These are phyloP conservation scores for Thielaviopsis musarum DNA, from an alignment of 2,329 filamentous ascomycete genomes.

Conservation along the genomic window DNA sequence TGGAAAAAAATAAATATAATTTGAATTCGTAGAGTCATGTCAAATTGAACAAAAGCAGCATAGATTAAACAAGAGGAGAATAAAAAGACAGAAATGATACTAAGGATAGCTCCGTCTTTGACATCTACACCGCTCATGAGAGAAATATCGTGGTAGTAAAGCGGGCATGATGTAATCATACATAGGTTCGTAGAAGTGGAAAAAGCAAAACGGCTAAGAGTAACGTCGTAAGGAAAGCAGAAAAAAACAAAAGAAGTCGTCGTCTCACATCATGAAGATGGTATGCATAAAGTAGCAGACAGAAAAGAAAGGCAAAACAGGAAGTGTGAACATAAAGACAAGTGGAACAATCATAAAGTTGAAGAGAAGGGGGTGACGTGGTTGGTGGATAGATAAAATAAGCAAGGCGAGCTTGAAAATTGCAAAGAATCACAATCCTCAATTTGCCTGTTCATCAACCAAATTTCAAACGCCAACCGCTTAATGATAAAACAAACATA, in stretches of 20 bases:
- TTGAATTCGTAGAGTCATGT: background rate
- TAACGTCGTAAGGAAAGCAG: conserved; percentile 15
- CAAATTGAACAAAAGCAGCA: background rate
- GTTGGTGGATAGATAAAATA: too few species aligned
- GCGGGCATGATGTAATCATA: conserved; percentile 5
- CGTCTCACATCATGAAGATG: background rate
- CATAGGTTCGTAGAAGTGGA: conserved; percentile 11
- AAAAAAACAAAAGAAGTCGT: conserved; percentile 11
- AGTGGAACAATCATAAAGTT: background rate
- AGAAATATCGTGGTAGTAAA: background rate
- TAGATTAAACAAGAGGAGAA: background rate
- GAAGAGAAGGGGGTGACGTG: background rate
- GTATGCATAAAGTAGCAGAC: conserved; percentile 10
- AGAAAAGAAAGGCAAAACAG: conserved; percentile 16
- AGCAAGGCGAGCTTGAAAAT: background rate
- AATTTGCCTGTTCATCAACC: background rate
- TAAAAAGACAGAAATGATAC: background rate
- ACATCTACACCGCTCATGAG: background rate
- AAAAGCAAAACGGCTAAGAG: background rate
- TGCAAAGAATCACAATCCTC: background rate
- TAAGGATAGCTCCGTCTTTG: background rate
- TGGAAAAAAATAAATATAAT: background rate
- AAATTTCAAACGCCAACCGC: background rate
- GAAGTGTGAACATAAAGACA: background rate
- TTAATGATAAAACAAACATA: background rate